Evolutionary conservation across 768 basidiomycete species (phyloP).

Genomic region (Psilocybe sp.): DNA sequence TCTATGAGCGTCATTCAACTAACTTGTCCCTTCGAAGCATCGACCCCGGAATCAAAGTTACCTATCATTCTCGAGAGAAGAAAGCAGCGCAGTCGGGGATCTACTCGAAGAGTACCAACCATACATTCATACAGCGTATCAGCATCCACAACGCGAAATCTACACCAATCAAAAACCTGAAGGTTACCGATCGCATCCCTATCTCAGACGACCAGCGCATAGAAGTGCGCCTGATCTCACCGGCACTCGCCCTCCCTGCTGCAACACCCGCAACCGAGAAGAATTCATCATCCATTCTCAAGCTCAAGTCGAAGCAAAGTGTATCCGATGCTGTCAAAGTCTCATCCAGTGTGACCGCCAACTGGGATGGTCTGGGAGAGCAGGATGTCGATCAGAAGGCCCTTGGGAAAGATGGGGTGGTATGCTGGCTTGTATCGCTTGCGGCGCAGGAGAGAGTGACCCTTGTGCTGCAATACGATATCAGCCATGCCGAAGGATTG

Average conservation of each 20-base stretch:
- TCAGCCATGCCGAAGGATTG: conserved; percentile 5
- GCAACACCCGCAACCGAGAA: background rate
- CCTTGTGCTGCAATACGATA: conserved; percentile 20
- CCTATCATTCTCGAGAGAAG: conserved; percentile 34
- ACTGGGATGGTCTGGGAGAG: conserved; percentile 23
- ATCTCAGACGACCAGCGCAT: conserved; percentile 34
- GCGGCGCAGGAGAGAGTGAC: conserved; percentile 16
- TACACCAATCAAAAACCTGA: conserved; percentile 23
- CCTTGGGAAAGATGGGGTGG: conserved; percentile 25
- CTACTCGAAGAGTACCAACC: conserved; percentile 27
- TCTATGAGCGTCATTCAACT: conserved; percentile 30
- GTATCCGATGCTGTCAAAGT: no score
- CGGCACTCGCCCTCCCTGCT: conserved; percentile 16
- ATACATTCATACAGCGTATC: conserved; percentile 32
- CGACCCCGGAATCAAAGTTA: conserved; percentile 36
- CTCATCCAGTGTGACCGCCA: no score
- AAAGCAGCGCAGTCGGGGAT: conserved; percentile 31
- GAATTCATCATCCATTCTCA: no score
- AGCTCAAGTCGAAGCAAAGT: no score
- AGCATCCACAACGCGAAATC: conserved; percentile 34
- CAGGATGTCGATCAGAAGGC: conserved; percentile 18
- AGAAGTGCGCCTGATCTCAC: conserved; percentile 37
- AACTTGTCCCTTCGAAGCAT: conserved; percentile 27
- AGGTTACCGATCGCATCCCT: conserved; percentile 36
- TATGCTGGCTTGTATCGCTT: conserved; percentile 19